Conservation (phyloP, 2,329 filamentous ascomycete species). For the Plenodomus tracheiphilus region DNA sequence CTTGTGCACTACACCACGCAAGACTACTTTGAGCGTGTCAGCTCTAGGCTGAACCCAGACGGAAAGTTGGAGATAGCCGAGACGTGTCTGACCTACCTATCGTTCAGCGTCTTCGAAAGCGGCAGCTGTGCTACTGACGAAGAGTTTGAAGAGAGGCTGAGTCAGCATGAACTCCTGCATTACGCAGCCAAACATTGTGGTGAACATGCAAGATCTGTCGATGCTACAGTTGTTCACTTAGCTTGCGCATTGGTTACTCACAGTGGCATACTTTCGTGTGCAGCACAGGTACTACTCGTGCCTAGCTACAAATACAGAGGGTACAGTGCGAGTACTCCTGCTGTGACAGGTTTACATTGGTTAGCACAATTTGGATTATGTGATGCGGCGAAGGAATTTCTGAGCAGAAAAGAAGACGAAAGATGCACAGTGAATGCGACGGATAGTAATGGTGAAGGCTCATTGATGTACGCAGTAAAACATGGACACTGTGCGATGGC, state of each 20-base stretch:
- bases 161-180: slow-evolving; percentile 22
- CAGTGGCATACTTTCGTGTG: slow-evolving; percentile 1
- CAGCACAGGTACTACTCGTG: slow-evolving; percentile 4
- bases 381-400: background rate
- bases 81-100: slow-evolving; percentile 35
- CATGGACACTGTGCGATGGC: slow-evolving; percentile 3
- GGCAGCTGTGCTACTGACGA: slow-evolving; percentile 12
- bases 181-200: slow-evolving; percentile 35
- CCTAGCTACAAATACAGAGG: background rate
- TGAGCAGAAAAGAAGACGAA: background rate
- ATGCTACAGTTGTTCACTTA: slow-evolving; percentile 7
- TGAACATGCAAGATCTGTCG: slow-evolving; percentile 17
- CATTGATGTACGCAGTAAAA: background rate
- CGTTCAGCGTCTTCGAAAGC: slow-evolving; percentile 23
- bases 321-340: background rate
- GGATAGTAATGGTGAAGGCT: background rate
- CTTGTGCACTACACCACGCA: slow-evolving; percentile 34
- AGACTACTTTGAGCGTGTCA: slow-evolving; percentile 29
- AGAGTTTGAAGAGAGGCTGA: slow-evolving; percentile 18
- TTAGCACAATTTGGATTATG: slow-evolving; percentile 1
- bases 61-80: slow-evolving; percentile 21
- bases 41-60: slow-evolving; percentile 28
- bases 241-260: background rate
- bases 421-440: background rate
- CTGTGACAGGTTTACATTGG: background rate